These are phyloP conservation scores for Typha latifolia DNA, from an alignment of 176 grass and related monocot genomes.

Conservation along the genomic window DNA sequence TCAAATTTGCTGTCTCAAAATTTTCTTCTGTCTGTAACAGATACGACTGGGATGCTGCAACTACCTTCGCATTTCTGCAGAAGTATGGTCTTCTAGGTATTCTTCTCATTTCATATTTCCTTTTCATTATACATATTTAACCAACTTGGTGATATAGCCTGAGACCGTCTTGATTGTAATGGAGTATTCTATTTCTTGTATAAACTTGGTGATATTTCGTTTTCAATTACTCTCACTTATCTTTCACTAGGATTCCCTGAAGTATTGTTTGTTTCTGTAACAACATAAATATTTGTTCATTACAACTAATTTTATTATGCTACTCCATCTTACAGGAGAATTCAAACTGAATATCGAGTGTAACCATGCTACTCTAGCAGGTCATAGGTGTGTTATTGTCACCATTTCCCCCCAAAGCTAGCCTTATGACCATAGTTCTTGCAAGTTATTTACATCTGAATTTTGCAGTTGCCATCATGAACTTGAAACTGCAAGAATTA, in stretches of 20 bases:
- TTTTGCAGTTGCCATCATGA: constrained; percentile 87
- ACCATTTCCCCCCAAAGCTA: background rate
- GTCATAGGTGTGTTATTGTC: constrained; percentile 43
- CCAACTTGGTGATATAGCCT: background rate
- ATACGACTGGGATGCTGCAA: constrained; percentile 99
- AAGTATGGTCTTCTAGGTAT: constrained; percentile 91
- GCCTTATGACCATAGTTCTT: background rate
- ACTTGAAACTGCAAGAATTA: constrained; percentile 90
- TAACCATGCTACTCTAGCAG: constrained; percentile 96
- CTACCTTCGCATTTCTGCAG: constrained; percentile 81
- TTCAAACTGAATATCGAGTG: constrained; percentile 98
- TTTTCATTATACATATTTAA: background rate
- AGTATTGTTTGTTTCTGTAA: background rate
- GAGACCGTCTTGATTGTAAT: background rate
- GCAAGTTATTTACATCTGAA: constrained; percentile 4
- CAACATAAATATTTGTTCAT: background rate
- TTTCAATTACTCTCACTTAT: too few relatives aligned
- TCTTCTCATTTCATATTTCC: background rate
- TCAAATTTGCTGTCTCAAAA: background rate
- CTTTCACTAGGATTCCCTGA: background rate
- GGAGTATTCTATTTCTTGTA: background rate
- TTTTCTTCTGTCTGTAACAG: constrained; percentile 22
- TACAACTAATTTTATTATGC: background rate
- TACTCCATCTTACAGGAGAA: constrained; percentile 40
- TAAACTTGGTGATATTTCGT: too few relatives aligned